Evolutionary conservation across 1,284 basidiomycete species (phyloP).

Genomic region (Pseudozyma pruni): DNA sequence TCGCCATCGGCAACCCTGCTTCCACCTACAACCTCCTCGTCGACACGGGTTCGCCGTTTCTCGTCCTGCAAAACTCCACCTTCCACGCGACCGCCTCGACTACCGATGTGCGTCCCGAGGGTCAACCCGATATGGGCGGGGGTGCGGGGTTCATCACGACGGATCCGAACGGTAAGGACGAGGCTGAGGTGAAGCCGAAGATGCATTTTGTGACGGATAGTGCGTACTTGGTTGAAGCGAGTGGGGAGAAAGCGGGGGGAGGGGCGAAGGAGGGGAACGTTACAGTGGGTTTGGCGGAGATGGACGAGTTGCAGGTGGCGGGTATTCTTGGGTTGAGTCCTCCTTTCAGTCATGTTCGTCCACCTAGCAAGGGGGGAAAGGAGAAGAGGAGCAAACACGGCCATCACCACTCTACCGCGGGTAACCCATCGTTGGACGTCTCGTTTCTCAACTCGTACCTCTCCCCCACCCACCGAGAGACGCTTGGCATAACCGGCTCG

Average conservation of each 20-base stretch:
- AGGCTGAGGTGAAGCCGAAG: conserved; percentile 3
- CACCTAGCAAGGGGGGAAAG: background rate
- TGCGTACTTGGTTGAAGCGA: conserved; percentile 6
- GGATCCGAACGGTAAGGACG: background rate
- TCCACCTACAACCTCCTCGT: conserved; percentile 27
- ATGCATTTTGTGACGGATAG: conserved; percentile 25
- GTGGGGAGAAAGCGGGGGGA: conserved; percentile 5
- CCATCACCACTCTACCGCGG: no score
- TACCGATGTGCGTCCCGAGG: background rate
- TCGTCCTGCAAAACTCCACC: conserved; percentile 5
- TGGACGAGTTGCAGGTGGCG: conserved; percentile 18
- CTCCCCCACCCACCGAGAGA: background rate
- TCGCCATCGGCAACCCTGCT: conserved; percentile 15
- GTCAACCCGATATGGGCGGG: conserved; percentile 1
- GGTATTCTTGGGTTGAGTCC: conserved; percentile 40
- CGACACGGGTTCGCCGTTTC: conserved; percentile 38
- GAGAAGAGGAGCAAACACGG: background rate
- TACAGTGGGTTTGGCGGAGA: conserved; percentile 6
- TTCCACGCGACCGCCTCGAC: conserved; percentile 8
- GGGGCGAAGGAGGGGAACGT: conserved; percentile 9
- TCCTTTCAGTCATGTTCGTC: conserved; percentile 9
- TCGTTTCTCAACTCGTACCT: conserved; percentile 29
- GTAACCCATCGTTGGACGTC: conserved; percentile 14
- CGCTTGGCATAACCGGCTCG: conserved; percentile 11
- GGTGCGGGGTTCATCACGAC: conserved; percentile 16